These are phyloP conservation scores for Cutaneotrichosporon sp. DNA, from an alignment of 1,284 basidiomycete genomes.

Conservation along the genomic window DNA sequence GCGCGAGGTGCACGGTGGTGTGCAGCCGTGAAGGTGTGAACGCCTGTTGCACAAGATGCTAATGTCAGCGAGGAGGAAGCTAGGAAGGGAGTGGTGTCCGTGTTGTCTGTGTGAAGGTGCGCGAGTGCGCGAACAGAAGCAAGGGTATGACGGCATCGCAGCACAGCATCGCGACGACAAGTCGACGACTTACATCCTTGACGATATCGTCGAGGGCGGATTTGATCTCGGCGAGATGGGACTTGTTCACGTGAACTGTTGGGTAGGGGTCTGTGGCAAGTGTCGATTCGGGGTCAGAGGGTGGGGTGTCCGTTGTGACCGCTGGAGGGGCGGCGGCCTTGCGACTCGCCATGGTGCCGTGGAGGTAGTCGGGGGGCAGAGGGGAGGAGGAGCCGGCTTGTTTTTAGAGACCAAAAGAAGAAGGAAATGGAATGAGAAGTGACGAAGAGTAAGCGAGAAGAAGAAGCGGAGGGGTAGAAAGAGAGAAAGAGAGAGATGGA, in stretches of 20 bases:
- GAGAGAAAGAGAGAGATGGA: background rate
- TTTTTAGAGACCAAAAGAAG: no score
- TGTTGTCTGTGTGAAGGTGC: no score
- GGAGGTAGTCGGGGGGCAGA: no score
- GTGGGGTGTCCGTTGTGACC: background rate
- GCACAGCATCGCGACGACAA: no score
- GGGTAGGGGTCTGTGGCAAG: slow-evolving; percentile 41
- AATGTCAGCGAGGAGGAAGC: slow-evolving; percentile 16
- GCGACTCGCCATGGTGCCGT: no score
- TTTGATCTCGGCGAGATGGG: slow-evolving; percentile 75
- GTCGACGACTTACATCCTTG: slow-evolving; percentile 75
- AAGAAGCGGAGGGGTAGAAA: background rate
- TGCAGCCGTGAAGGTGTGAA: slow-evolving; percentile 81
- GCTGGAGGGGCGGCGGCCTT: background rate
- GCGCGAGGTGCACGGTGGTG: slow-evolving; percentile 72
- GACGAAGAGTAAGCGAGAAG: background rate
- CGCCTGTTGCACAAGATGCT: slow-evolving; percentile 72
- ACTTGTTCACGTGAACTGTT: slow-evolving; percentile 73
- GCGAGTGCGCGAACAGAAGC: no score
- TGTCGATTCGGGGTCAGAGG: background rate
- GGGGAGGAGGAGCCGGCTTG: no score
- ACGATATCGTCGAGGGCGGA: slow-evolving; percentile 83
- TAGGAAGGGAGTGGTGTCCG: no score
- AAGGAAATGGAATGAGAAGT: background rate
- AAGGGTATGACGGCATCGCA: no score